Conservation (phyloP, 805 yeast species). For the Yarrowia deformans region DNA sequence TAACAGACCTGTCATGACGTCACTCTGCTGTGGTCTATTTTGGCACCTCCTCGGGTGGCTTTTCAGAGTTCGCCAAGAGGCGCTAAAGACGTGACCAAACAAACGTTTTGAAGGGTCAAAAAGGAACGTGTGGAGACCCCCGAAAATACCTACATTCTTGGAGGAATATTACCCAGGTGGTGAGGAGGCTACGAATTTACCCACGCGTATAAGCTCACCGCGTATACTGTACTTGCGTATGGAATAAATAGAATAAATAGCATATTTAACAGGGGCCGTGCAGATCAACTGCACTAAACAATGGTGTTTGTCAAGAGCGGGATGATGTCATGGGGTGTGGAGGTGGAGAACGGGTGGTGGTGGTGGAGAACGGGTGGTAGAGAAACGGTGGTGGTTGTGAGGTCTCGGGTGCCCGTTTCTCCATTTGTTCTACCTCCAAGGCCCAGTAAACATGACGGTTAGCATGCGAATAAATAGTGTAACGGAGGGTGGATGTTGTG, state of each 20-base stretch:
- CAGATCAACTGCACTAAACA: constrained; percentile 27
- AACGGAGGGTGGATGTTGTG: not conserved
- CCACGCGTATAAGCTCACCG: no score
- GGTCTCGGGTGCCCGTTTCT: no score
- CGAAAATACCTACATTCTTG: no score
- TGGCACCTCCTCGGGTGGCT: constrained; percentile 1
- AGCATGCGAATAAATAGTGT: constrained; percentile 26
- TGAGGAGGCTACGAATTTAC: no score
- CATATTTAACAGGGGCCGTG: constrained; percentile 34
- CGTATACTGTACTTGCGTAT: no score
- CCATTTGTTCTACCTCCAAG: no score
- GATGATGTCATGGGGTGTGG: constrained; percentile 21
- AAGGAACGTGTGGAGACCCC: no score
- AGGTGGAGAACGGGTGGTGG: no score
- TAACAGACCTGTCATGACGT: no score
- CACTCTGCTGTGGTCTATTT: not conserved
- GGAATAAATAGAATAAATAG: constrained; percentile 28
- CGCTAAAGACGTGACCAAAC: constrained; percentile 1
- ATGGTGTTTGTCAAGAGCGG: constrained; percentile 23
- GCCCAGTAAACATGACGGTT: constrained; percentile 10
- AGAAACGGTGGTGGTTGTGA: no score
- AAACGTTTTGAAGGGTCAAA: not conserved
- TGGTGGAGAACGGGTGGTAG: no score
- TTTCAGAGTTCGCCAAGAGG: constrained; percentile 7
- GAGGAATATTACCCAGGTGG: not conserved